Evolutionary conservation across 2,329 filamentous ascomycete species (phyloP).

Genomic region (Pestalotiopsis fici): DNA sequence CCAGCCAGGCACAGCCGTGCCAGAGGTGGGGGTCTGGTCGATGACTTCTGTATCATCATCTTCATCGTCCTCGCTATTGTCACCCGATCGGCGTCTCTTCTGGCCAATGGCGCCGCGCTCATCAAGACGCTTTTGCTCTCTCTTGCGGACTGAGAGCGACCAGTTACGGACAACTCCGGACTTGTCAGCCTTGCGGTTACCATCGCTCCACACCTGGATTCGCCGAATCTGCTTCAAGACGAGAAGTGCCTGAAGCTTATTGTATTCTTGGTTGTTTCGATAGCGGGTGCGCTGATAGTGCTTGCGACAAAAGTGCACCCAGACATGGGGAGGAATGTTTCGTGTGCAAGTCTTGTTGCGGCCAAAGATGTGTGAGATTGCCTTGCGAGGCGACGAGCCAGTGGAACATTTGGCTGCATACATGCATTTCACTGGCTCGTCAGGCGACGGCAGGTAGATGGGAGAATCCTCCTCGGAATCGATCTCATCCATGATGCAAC

Average conservation of each 20-base stretch:
- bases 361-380: conserved; percentile 80
- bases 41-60: conserved; percentile 30
- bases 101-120: conserved; percentile 33
- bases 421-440: conserved; percentile 46
- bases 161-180: conserved; percentile 57
- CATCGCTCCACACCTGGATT: conserved; percentile 63
- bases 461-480: no score
- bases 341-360: conserved; percentile 79
- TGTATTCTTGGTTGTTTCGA: conserved; percentile 62
- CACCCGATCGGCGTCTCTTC: conserved; percentile 31
- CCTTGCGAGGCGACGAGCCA: conserved; percentile 66
- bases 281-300: conserved; percentile 80
- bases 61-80: conserved; percentile 32
- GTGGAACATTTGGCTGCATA: conserved; percentile 60
- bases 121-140: conserved; percentile 61
- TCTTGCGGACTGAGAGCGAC: conserved; percentile 64
- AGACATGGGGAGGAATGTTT: conserved; percentile 67
- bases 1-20: conserved; percentile 50
- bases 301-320: conserved; percentile 79
- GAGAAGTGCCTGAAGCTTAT: conserved; percentile 63
- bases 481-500: conserved; percentile 17
- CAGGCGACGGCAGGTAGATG: conserved; percentile 9
- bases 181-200: conserved; percentile 38
- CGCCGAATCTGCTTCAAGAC: conserved; percentile 63
- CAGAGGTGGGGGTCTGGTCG: conserved; percentile 5